Base-by-base conservation (phyloP, 495 filamentous ascomycete species). In the Aspergillus leporis region DNA sequence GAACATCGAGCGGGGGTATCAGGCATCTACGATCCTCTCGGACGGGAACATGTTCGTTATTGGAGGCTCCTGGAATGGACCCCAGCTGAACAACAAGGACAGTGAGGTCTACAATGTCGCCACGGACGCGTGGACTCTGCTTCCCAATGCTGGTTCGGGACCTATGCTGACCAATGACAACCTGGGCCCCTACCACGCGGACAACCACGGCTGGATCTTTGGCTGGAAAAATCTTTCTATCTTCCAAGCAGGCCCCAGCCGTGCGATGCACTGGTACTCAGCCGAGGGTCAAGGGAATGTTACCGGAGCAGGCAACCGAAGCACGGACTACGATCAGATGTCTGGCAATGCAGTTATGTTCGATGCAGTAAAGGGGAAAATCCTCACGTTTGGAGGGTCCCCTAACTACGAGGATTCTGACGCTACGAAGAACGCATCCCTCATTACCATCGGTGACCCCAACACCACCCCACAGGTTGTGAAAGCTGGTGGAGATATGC, bases 1-100 rank as follows among this genome's bases (percentile, higher is more conserved):
- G 81, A 60, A 71, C 16, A 75, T 82, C 38, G 61, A 65, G 14
- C 82, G 85, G 28, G 85, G 85, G 25, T 88, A 88, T 64, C 83
- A 86, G 56, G 62, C 81, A 2, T 75, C 78, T 28, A 74, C 79
- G 9, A 82, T 76, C 2, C 52, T 77, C 2, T 76, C 81, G 14
- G 79, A 85, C 55, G 85, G 85, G 1, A 66, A 75, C 1, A 77
- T 85, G 31, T 87, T 88, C 62, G 78, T 73, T 30, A 85, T 88
- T 47, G 85, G 85, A 18, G 85, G 85, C 16, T 81, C 80, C 9
- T 87, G 80, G 78, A 74, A 71, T 22, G 76, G 73, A 3, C 71
- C 64, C 18, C 63, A 58, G 53, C 71, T 64, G 34, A 60, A 45
- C 31, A 23, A 38, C 10, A 86, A 85, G 67, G 73, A 83, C 51